Conservation (phyloP, 1,284 basidiomycete genomes). For the Cryptococcus sp. region DNA sequence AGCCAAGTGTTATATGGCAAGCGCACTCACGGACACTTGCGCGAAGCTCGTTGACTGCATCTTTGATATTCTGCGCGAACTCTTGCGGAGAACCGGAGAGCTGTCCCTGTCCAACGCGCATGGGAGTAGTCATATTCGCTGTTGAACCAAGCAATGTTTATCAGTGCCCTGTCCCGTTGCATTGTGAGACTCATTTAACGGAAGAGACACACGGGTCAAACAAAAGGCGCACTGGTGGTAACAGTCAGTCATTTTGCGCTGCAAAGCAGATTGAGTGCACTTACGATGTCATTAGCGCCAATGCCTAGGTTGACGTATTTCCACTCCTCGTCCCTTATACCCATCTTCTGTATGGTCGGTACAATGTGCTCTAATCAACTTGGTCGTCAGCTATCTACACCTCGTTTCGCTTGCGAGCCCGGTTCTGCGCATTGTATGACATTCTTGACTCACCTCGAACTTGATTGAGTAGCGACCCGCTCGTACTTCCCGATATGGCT, state of each 20-base stretch:
- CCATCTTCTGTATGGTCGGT: constrained; percentile 34
- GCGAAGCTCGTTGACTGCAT: constrained; percentile 44
- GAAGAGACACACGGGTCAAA: constrained; percentile 36
- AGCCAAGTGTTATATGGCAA: background rate
- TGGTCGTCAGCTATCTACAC: constrained; percentile 2
- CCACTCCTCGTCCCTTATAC: constrained; percentile 40
- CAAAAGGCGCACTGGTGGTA: constrained; percentile 48
- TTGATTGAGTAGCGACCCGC: constrained; percentile 31
- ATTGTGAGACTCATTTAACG: background rate
- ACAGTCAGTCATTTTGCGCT: constrained; percentile 10
- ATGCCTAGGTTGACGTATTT: constrained; percentile 52
- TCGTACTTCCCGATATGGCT: constrained; percentile 40
- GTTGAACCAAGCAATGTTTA: too few relatives aligned
- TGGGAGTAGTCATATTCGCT: background rate
- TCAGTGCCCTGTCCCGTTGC: too few relatives aligned
- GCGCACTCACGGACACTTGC: constrained; percentile 44
- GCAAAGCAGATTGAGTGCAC: constrained; percentile 6
- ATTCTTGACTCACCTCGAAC: constrained; percentile 35
- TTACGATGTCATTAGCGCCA: constrained; percentile 52
- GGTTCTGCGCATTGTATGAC: background rate
- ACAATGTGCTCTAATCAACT: constrained; percentile 40
- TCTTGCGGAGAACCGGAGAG: constrained; percentile 41
- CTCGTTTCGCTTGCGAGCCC: constrained; percentile 3
- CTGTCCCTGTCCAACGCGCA: constrained; percentile 16
- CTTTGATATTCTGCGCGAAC: constrained; percentile 43